Conservation (phyloP, 345 rosid genomes). For the Hibiscus trionum region DNA sequence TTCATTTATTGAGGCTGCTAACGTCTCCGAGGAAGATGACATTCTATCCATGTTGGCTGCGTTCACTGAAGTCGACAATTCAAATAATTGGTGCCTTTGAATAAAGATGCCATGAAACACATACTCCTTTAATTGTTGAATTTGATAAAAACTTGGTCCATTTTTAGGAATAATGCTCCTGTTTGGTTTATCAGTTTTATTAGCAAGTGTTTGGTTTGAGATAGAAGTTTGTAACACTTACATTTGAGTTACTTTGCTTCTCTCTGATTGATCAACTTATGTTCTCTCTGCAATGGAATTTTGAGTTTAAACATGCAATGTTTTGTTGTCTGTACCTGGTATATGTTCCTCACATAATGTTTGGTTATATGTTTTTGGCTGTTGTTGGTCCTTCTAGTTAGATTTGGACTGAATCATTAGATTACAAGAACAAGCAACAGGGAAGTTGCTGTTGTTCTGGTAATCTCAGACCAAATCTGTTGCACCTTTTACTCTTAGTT, state of each 20-base stretch:
- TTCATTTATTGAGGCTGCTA: not conserved
- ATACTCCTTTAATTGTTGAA: not conserved
- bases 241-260: not conserved
- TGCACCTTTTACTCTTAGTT: too few relatives aligned
- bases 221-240: not conserved
- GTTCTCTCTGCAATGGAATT: not conserved
- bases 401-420: too few relatives aligned
- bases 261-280: not conserved
- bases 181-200: not conserved
- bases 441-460: too few relatives aligned
- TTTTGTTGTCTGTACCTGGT: not conserved
- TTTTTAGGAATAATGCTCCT: not conserved
- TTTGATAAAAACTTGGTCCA: not conserved
- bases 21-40: not conserved
- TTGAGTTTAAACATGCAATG: not conserved
- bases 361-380: not conserved
- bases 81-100: not conserved
- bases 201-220: not conserved
- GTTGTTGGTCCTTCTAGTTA: too few relatives aligned
- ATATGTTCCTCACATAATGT: not conserved
- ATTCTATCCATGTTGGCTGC: not conserved
- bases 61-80: slow-evolving; percentile 15
- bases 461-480: too few relatives aligned
- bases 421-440: too few relatives aligned
- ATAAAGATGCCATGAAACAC: not conserved